Evolutionary conservation across 2,329 filamentous ascomycete species (phyloP).

Genomic region (Claviceps humidiphila): DNA sequence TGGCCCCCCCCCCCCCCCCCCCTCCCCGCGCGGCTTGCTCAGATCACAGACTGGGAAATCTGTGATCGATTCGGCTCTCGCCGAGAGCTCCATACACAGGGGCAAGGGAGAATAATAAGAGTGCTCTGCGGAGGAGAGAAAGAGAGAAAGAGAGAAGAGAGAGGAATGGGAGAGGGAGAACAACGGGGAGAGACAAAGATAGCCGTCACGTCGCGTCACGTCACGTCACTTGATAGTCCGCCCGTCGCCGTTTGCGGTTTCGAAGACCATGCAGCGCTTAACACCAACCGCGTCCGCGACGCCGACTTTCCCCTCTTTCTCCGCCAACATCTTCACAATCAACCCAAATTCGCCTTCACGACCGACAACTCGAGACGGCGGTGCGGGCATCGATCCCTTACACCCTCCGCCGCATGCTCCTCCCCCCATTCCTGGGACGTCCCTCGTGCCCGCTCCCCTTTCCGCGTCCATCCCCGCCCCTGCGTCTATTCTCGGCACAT

Average conservation of each 20-base stretch:
- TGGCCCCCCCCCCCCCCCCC: too few relatives aligned
- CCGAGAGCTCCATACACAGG: too few relatives aligned
- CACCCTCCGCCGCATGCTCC: slow-evolving; percentile 5
- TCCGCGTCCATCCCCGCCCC: not conserved
- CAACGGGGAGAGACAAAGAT: not conserved
- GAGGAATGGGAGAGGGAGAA: not conserved
- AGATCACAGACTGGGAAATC: not conserved
- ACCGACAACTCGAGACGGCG: slow-evolving; percentile 24
- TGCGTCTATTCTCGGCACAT: not conserved
- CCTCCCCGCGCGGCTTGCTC: not conserved
- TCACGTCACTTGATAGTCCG: too few relatives aligned
- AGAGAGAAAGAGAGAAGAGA: not conserved
- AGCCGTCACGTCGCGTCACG: too few relatives aligned
- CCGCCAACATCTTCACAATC: slow-evolving; percentile 17
- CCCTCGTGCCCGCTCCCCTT: not conserved
- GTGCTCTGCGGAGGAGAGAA: not conserved
- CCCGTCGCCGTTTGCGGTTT: not conserved
- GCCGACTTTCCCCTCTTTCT: slow-evolving; percentile 24
- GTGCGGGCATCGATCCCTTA: slow-evolving; percentile 9
- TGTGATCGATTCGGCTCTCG: not conserved
- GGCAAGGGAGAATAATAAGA: too few relatives aligned
- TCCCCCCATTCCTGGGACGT: slow-evolving; percentile 11
- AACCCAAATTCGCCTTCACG: slow-evolving; percentile 14
- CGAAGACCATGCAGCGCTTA: slow-evolving; percentile 5
- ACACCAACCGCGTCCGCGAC: slow-evolving; percentile 12